phyloP scores from a whole-genome alignment of 139 green algal species.

The Tetradesmus lagerheimii region DNA sequence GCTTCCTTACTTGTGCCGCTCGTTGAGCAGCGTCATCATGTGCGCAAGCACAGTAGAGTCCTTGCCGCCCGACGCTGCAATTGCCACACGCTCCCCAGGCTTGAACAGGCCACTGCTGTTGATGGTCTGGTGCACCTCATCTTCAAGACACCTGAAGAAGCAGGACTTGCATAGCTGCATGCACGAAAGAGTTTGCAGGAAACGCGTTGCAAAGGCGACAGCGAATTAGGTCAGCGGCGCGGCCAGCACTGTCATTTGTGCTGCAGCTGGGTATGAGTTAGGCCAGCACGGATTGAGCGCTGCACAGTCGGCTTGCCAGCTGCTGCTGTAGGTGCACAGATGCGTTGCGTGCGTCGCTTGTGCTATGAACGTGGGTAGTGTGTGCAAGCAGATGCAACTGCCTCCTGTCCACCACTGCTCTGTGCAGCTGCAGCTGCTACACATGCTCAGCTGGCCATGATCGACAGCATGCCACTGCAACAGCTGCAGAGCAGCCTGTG shows the following conservation, averaged over 20 bases:
- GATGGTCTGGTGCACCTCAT: constrained; percentile 96
- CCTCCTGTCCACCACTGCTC: neutral
- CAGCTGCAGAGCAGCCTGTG: neutral
- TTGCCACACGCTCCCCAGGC: constrained; percentile 87
- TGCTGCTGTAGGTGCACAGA: too few species aligned
- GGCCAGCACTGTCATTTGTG: too few species aligned
- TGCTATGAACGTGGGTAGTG: too few species aligned
- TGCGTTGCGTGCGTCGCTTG: too few species aligned
- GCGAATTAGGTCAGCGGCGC: neutral
- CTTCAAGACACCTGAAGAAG: constrained; percentile 92
- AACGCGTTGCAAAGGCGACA: neutral
- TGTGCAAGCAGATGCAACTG: too few species aligned
- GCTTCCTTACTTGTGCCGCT: constrained; percentile 76
- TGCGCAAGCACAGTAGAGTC: constrained; percentile 98
- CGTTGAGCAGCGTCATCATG: constrained; percentile 93
- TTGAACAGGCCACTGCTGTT: constrained; percentile 82
- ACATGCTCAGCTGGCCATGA: neutral
- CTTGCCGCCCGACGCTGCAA: constrained; percentile 94
- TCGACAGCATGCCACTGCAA: neutral
- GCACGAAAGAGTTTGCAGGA: neutral
- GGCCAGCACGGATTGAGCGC: too few species aligned
- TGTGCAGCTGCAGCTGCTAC: neutral
- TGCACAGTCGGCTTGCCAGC: too few species aligned
- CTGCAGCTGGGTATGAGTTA: too few species aligned
- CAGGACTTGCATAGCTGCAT: constrained; percentile 90